These are phyloP conservation scores for Mycena belliarum DNA, from an alignment of 768 basidiomycete genomes.

Conservation along the genomic window DNA sequence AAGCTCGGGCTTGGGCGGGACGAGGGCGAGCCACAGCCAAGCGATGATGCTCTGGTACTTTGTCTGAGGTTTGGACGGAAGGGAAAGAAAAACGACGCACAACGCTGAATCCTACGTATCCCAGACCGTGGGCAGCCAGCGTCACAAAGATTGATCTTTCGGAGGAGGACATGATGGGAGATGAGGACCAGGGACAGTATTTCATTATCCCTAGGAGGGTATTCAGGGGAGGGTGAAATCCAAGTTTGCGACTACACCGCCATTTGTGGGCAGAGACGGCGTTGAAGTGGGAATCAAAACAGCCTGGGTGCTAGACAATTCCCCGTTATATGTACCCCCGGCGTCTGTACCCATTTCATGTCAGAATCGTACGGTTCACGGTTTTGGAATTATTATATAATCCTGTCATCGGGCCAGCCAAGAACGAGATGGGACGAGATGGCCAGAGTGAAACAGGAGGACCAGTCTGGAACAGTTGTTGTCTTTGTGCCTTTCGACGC, in stretches of 20 bases:
- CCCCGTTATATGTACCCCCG: not conserved
- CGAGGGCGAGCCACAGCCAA: conserved; percentile 25
- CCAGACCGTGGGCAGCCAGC: conserved; percentile 25
- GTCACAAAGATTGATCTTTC: conserved; percentile 23
- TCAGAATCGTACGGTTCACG: too few relatives aligned
- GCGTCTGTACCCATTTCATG: conserved; percentile 3
- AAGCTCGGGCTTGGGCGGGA: conserved; percentile 19
- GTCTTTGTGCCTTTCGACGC: too few relatives aligned
- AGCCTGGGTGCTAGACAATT: not conserved
- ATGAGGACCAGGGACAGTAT: not conserved
- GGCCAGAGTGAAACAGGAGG: too few relatives aligned
- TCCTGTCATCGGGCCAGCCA: too few relatives aligned
- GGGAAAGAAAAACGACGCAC: conserved; percentile 14
- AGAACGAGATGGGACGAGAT: too few relatives aligned
- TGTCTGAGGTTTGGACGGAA: not conserved
- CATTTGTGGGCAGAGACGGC: not conserved
- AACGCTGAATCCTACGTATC: conserved; percentile 27
- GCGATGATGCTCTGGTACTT: conserved; percentile 30
- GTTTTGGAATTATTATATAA: too few relatives aligned
- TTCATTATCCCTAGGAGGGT: conserved; percentile 16
- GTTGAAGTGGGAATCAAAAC: not conserved
- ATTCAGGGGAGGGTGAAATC: conserved; percentile 18
- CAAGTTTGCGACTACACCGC: not conserved
- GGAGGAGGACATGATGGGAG: conserved; percentile 14
- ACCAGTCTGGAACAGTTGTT: too few relatives aligned